Evolutionary conservation across 2,329 filamentous ascomycete species (phyloP).

Genomic region (Elsinoe arachidis): DNA sequence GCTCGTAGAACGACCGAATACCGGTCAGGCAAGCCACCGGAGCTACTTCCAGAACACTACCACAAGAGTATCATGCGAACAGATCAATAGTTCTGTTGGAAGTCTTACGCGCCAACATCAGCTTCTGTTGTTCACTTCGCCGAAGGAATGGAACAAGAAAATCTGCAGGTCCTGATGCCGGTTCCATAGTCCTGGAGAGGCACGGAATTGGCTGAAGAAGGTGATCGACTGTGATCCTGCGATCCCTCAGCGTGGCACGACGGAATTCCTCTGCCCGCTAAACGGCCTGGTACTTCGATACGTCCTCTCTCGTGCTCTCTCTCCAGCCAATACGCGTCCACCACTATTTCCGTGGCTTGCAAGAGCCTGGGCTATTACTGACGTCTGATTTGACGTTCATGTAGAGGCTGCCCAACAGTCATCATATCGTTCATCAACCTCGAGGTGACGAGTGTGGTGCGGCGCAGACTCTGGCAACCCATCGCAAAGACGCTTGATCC

Average conservation of each 20-base stretch:
- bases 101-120: not conserved
- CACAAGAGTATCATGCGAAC: not conserved
- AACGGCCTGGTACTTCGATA: not conserved
- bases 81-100: not conserved
- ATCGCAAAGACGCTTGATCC: conserved; percentile 4
- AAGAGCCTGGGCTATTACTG: not conserved
- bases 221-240: not conserved
- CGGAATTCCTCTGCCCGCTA: not conserved
- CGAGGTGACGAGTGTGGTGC: conserved; percentile 6
- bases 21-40: not conserved
- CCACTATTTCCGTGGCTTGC: not conserved
- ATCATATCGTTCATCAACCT: not conserved
- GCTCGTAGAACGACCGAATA: not conserved
- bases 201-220: not conserved
- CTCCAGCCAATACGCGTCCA: not conserved
- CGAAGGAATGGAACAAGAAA: not conserved
- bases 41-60: not conserved
- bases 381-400: conserved; percentile 1
- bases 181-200: not conserved
- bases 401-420: conserved; percentile 3
- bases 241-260: conserved; percentile 6
- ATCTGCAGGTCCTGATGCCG: conserved; percentile 1
- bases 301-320: not conserved
- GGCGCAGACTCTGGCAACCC: not conserved
- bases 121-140: not conserved